Evolutionary conservation across 139 green algal genomes (phyloP).

Genomic region (Yamagishiella unicocca): DNA sequence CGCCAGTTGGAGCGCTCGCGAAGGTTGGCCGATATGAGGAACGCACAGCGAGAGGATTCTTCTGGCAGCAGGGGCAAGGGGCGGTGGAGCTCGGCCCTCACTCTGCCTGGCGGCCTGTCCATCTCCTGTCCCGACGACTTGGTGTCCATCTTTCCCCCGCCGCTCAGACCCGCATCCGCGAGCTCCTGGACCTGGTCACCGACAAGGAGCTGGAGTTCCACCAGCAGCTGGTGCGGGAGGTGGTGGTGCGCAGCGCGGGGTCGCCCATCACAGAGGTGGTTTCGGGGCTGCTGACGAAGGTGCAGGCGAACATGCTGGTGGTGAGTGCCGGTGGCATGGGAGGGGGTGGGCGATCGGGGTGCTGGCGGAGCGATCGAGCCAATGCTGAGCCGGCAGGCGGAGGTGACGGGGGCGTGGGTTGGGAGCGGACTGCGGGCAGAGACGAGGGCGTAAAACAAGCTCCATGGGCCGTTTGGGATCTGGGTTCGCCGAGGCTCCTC

Average conservation of each 20-base stretch:
- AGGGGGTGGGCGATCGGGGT: neutral
- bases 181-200: conserved; percentile 25
- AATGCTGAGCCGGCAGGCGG: too few species aligned
- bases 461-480: too few species aligned
- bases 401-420: neutral
- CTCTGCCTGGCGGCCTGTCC: neutral
- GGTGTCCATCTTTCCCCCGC: neutral
- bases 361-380: too few species aligned
- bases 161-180: conserved; percentile 23
- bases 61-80: too few species aligned
- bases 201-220: conserved; percentile 63
- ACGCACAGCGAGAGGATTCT: neutral
- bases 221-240: conserved; percentile 35
- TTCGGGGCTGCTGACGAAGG: neutral
- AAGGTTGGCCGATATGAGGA: neutral
- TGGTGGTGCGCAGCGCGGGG: neutral
- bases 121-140: too few species aligned
- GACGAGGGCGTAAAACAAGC: too few species aligned
- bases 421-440: too few species aligned
- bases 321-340: too few species aligned
- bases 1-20: neutral
- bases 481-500: too few species aligned
- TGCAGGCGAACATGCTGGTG: conserved; percentile 34
- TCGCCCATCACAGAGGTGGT: conserved; percentile 13
- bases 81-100: too few species aligned